These are phyloP conservation scores for Musa balbisiana DNA, from an alignment of 202 grass and related monocot species.

Conservation along the genomic window DNA sequence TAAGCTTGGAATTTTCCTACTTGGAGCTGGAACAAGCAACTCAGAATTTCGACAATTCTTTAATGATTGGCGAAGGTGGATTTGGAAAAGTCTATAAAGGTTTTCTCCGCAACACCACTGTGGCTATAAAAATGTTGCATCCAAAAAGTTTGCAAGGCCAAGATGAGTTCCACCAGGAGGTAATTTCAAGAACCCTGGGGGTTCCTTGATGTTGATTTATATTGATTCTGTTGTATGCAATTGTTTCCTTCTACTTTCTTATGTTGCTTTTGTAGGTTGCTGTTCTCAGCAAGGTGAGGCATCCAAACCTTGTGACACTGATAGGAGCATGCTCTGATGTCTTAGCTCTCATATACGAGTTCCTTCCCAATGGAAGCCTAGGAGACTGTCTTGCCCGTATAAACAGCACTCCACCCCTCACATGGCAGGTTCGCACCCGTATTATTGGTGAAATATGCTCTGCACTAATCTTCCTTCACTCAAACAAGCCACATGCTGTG, in stretches of 20 bases:
- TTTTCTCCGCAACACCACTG: slow-evolving; percentile 46
- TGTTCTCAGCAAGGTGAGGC: slow-evolving; percentile 50
- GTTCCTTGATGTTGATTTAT: background rate
- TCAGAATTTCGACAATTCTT: slow-evolving; percentile 30
- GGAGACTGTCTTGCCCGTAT: slow-evolving; percentile 42
- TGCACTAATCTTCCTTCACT: slow-evolving; percentile 64
- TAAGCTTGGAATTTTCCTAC: slow-evolving; percentile 15
- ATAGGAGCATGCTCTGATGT: slow-evolving; percentile 51
- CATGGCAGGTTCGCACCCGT: slow-evolving; percentile 58
- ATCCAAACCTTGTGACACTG: slow-evolving; percentile 65
- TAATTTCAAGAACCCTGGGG: slow-evolving; percentile 8
- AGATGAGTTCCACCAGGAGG: slow-evolving; percentile 55
- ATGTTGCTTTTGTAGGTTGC: slow-evolving; percentile 35
- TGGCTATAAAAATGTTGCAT: slow-evolving; percentile 69
- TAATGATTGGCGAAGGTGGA: slow-evolving; percentile 51
- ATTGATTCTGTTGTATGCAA: background rate
- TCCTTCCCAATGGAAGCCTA: slow-evolving; percentile 65
- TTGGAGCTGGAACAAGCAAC: slow-evolving; percentile 56
- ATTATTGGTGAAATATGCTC: slow-evolving; percentile 70
- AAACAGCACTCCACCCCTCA: slow-evolving; percentile 35
- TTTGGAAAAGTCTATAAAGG: slow-evolving; percentile 54
- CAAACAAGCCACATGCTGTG: slow-evolving; percentile 48
- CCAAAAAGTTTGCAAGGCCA: slow-evolving; percentile 36
- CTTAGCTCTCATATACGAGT: slow-evolving; percentile 57
- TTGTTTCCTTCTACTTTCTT: background rate